These are phyloP conservation scores for Dissophora globulifera DNA, from an alignment of 192 early-diverging fungal genomes.

Conservation along the genomic window DNA sequence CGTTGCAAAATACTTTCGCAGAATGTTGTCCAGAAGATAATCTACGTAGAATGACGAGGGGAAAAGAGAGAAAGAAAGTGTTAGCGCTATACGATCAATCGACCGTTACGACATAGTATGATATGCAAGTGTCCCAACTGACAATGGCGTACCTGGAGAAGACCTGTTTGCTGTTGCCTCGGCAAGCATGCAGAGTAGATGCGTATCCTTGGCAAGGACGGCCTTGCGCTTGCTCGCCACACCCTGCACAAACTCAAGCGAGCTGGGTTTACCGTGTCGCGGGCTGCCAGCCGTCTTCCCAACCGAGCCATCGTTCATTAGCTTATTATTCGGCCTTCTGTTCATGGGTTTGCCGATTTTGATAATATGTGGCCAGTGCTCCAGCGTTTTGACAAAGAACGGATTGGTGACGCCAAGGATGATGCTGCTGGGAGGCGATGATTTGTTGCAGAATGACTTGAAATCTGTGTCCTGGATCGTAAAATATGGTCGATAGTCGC, in stretches of 20 bases:
- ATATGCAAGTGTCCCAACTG: no score
- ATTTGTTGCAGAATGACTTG: slow-evolving; percentile 70
- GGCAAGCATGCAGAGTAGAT: slow-evolving; percentile 80
- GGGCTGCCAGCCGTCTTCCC: slow-evolving; percentile 27
- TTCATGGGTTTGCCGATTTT: slow-evolving; percentile 53
- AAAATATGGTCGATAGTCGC: slow-evolving; percentile 96
- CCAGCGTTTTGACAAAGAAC: slow-evolving; percentile 88
- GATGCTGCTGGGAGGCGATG: slow-evolving; percentile 77
- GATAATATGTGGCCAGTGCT: slow-evolving; percentile 93
- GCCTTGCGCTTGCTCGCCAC: slow-evolving; percentile 79
- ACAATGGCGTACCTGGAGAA: slow-evolving; percentile 67
- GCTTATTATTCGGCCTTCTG: slow-evolving; percentile 37
- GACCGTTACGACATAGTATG: no score
- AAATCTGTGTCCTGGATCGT: slow-evolving; percentile 97
- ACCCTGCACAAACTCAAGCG: slow-evolving; percentile 64
- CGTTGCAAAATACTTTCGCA: slow-evolving; percentile 92
- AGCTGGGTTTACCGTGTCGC: slow-evolving; percentile 38
- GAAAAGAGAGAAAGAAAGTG: no score
- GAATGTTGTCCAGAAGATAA: slow-evolving; percentile 89
- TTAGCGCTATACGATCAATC: no score
- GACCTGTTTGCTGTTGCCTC: slow-evolving; percentile 77
- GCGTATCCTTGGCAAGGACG: slow-evolving; percentile 83
- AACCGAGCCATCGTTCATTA: slow-evolving; percentile 21
- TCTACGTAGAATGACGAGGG: no score
- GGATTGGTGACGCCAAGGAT: slow-evolving; percentile 97